Evolutionary conservation across 805 yeast species (phyloP).

Genomic region (Kodamaea jinghongensis): DNA sequence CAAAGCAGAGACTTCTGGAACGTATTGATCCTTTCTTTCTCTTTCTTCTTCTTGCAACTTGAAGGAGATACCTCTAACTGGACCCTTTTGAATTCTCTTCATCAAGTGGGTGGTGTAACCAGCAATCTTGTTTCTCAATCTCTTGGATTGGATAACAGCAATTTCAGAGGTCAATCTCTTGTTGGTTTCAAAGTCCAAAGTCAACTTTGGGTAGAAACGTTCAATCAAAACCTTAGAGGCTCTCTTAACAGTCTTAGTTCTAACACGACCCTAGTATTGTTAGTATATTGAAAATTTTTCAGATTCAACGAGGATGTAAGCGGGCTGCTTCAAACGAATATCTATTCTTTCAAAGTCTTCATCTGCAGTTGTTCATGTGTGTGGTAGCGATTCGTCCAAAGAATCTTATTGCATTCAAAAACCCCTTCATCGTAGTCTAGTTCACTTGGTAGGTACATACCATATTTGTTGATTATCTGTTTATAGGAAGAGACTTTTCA

Average conservation of each 20-base stretch:
- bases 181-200: constrained; percentile 99
- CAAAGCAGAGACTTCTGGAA: constrained; percentile 99
- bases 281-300: constrained; percentile 24
- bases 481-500: constrained; percentile 15
- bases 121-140: constrained; percentile 99
- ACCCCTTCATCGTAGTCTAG: background rate
- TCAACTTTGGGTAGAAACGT: constrained; percentile 99
- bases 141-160: constrained; percentile 98
- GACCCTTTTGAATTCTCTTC: constrained; percentile 99
- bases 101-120: constrained; percentile 99
- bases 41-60: constrained; percentile 99
- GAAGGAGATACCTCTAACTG: constrained; percentile 99
- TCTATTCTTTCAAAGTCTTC: too few relatives aligned
- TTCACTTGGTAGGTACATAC: constrained; percentile 6
- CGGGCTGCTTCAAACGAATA: too few relatives aligned
- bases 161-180: constrained; percentile 98
- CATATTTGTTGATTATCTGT: constrained; percentile 9
- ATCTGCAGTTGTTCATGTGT: too few relatives aligned
- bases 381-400: too few relatives aligned
- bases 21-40: constrained; percentile 99
- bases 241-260: constrained; percentile 99
- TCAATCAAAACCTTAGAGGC: constrained; percentile 99
- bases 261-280: constrained; percentile 90
- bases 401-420: too few relatives aligned
- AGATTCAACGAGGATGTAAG: too few relatives aligned